Base-by-base conservation (phyloP, 129 eudicot genomes). In the Artemisia annua region DNA sequence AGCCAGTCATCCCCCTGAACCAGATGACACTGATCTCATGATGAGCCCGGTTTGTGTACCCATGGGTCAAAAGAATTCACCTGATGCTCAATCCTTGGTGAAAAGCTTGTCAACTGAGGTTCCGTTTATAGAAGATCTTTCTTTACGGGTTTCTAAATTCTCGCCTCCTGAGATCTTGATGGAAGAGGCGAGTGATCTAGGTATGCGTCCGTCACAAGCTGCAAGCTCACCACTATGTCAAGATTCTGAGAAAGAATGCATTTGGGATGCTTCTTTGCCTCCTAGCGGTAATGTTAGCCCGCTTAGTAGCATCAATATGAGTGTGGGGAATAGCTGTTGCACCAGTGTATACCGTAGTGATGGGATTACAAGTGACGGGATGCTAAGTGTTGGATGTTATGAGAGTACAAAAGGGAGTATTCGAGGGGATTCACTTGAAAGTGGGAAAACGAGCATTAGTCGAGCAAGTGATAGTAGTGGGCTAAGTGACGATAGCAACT, bases 401-500 rank as follows among this genome's bases (percentile, higher is more conserved):
- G 88, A 76, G 61, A 78, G 91, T 63, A 83, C 81, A 4, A 90
- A 87, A 79, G 90, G 85, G 35, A 85, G 97, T 65, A 54, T 60
- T 67, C 80, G 78, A 39, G 97, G 97, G 66, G 91, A 85, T 75
- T 87, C 91, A 49, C 85, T 81, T 12, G 97, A 87, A 79, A 90
- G 95, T 63, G 87, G 82, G 4, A 85, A 85, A 84, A 87, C 89
- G 32, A 91, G 95, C 83, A 68, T 83, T 63, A 87, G 97, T 64
- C 79, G 97, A 64, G 95, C 97, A 61, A 91, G 97, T 78, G 91
- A 85, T 78, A 91, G 97, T 63, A 91, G 97, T 75, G 97, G 91
- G 19, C 79, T 87, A 68, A 91, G 97, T 80, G 95, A 91, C 64
- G 95, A 87, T 53, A 91, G 97, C 63, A 87, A 80, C 72, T 91